These are phyloP conservation scores for Zygosaccharomyces bisporus DNA, from an alignment of 805 yeast genomes.

Conservation along the genomic window DNA sequence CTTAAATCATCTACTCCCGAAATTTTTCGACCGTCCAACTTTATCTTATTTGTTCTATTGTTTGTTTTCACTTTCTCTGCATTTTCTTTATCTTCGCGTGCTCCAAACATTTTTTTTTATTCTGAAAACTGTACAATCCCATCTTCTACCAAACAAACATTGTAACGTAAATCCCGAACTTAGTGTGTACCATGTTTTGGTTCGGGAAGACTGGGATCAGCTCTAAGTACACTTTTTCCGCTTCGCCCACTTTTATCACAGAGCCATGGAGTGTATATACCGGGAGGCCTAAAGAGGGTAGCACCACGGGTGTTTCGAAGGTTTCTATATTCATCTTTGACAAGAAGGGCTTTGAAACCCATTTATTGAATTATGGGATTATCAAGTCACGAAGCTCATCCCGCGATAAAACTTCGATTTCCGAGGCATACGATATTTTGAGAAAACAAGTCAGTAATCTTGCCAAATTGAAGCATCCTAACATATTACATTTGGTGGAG, in stretches of 20 bases:
- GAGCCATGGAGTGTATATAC: slow-evolving; percentile 86
- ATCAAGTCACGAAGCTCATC: slow-evolving; percentile 40
- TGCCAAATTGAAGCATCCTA: slow-evolving; percentile 85
- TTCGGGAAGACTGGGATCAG: slow-evolving; percentile 52
- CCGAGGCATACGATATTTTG: slow-evolving; percentile 65
- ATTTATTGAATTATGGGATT: slow-evolving; percentile 48
- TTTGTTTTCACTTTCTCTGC: neutral
- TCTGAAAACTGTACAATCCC: neutral
- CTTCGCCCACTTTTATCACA: slow-evolving; percentile 63
- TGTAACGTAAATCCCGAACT: too few relatives aligned
- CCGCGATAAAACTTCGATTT: slow-evolving; percentile 42
- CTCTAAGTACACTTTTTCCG: slow-evolving; percentile 62
- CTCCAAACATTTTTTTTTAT: neutral
- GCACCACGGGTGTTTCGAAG: slow-evolving; percentile 29
- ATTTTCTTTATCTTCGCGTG: neutral
- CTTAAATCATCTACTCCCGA: too few relatives aligned
- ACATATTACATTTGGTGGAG: slow-evolving; percentile 76
- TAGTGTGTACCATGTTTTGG: slow-evolving; percentile 32
- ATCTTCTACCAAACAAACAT: neutral
- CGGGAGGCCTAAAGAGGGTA: slow-evolving; percentile 61
- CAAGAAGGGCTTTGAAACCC: slow-evolving; percentile 65
- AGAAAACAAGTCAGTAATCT: slow-evolving; percentile 65
- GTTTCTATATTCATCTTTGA: slow-evolving; percentile 87
- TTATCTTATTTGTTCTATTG: neutral
- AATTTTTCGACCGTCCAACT: neutral